Base-by-base conservation (phyloP, 306 rosid genomes). In the Acacia melanoxylon region DNA sequence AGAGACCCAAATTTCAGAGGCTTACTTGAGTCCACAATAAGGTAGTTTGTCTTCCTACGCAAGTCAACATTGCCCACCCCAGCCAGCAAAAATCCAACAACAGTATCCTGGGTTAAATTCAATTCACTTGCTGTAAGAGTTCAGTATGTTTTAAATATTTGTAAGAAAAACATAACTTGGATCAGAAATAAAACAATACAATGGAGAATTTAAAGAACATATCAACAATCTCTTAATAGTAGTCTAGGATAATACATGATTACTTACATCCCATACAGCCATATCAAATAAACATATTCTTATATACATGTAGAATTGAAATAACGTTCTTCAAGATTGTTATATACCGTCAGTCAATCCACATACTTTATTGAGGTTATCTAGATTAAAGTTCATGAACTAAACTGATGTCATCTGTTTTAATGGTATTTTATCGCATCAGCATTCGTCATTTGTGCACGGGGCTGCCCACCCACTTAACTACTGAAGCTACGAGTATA, bases 21-120 rank as follows among this genome's bases (percentile, higher is more conserved):
- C 92, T 4, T 89, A 93, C 97, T 91, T 74, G 92, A 89, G 82
- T 93, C 95, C 41, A 93, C 95, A 16, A 88, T 88, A 37, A 91
- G 92, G 81, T 93, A 93, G 66, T 91, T 93, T 31, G 95, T 88
- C 89, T 93, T 91, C 83, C 95, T 91, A 62, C 97, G 85, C 86
- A 93, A 78, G 88, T 93, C 95, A 12, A 93, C 97, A 48, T 93
- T 88, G 33, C 95, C 95, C 75, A 89, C 95, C 78, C 95, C 95
- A 66, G 92, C 97, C 58, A 93, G 87, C 87, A 93, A 83, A 83
- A 93, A 91, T 73, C 97, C 94, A 68, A 90, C 91, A 31, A 93
- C 82, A 2, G 95, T 89, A 75, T 91, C 95, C 94, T 91, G 75
- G 75, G 70, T 22, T 33, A 24, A 54, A 68, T 31, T 45, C 72